Conservation (phyloP, 371 early-diverging fungal species). For the Smittium mucronatum region DNA sequence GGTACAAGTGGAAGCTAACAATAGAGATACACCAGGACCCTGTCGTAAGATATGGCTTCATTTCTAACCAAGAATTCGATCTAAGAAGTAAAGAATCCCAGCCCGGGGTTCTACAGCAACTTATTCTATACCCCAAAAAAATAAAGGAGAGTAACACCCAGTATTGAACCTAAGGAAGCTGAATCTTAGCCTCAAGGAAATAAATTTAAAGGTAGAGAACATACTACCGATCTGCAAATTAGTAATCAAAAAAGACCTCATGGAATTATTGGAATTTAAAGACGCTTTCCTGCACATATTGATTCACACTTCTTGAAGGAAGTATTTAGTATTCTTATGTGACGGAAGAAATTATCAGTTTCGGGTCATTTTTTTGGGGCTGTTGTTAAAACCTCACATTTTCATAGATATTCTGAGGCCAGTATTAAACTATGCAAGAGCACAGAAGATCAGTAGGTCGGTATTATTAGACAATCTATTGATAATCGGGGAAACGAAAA, state of each 20-base stretch:
- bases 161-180: constrained; percentile 26
- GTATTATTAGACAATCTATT: constrained; percentile 31
- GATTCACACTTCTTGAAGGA: constrained; percentile 19
- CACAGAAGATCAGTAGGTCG: constrained; percentile 24
- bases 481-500: constrained; percentile 13
- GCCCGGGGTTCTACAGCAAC: neutral
- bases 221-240: constrained; percentile 24
- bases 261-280: constrained; percentile 22
- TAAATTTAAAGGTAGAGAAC: constrained; percentile 19
- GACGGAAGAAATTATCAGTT: constrained; percentile 35
- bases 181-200: constrained; percentile 23
- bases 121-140: neutral
- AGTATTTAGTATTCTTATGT: constrained; percentile 34
- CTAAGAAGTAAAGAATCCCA: neutral
- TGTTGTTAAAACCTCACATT: constrained; percentile 31
- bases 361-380: constrained; percentile 32
- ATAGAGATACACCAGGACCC: too few species aligned
- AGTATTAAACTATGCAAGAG: constrained; percentile 22
- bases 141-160: constrained; percentile 13
- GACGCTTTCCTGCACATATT: constrained; percentile 26
- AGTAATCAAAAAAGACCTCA: constrained; percentile 20
- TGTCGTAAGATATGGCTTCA: too few species aligned
- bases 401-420: constrained; percentile 34
- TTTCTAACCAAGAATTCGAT: neutral
- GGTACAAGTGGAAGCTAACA: too few species aligned